A percentile compares a stretch with the other conserved stretches of the same genome.
phyloP scores from a whole-genome alignment of 2,329 filamentous ascomycete genomes.

The Cladosporium sp. region DNA sequence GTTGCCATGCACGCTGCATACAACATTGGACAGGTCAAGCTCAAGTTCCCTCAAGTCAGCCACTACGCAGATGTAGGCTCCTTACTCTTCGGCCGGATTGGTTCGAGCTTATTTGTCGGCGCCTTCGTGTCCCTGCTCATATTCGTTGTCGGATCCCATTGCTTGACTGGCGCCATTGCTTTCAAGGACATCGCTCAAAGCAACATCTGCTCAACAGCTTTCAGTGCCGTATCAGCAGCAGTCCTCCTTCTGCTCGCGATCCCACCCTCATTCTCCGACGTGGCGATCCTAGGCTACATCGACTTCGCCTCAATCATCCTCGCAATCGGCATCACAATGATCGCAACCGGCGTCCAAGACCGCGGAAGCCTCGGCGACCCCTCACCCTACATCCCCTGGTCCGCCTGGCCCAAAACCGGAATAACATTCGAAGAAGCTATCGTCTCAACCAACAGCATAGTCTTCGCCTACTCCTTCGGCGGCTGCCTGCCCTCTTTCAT shows the following conservation, averaged over 20 bases:
- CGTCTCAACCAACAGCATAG: conserved; percentile 61
- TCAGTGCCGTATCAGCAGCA: conserved; percentile 9
- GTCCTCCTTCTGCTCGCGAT: conserved; percentile 5
- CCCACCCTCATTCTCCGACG: conserved; percentile 8
- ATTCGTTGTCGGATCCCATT: conserved; percentile 10
- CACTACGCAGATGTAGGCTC: conserved; percentile 11
- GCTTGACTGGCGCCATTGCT: conserved; percentile 8
- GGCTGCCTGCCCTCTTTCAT: conserved; percentile 61
- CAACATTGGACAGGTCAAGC: conserved; percentile 9
- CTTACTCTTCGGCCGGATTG: conserved; percentile 3
- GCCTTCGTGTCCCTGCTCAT: conserved; percentile 8
- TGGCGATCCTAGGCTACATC: conserved; percentile 8
- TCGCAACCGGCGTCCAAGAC: conserved; percentile 9
- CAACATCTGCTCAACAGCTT: conserved; percentile 4
- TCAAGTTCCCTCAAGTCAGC: conserved; percentile 4
- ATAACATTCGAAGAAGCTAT: conserved; percentile 50
- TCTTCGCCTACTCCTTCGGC: conserved; percentile 53
- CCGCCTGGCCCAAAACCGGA: conserved; percentile 23
- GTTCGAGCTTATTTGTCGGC: conserved; percentile 4
- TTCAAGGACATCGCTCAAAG: conserved; percentile 8
- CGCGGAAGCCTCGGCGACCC: background rate
- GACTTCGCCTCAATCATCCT: conserved; percentile 9
- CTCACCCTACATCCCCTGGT: conserved; percentile 19
- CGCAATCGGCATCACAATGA: conserved; percentile 9
- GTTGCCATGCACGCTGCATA: conserved; percentile 10